Percentiles rank a stretch among this genome's conserved stretches.
Conservation (phyloP, 2,329 filamentous ascomycete genomes). For the Juglanconis sp. region DNA sequence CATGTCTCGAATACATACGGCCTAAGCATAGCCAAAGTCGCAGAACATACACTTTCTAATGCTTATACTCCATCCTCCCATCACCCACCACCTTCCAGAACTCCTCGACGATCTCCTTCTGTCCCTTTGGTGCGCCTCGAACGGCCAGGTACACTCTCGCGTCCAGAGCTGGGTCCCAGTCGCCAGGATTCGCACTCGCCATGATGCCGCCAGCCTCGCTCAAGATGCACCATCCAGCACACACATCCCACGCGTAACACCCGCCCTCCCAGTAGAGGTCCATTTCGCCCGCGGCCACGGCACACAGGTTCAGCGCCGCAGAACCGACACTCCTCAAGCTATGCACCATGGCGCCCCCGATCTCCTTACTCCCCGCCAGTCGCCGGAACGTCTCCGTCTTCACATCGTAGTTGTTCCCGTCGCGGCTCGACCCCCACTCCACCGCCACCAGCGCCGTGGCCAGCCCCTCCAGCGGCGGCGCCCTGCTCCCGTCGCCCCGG, state of each 20-base stretch:
- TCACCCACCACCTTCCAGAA: constrained; percentile 61
- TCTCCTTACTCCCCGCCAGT: constrained; percentile 54
- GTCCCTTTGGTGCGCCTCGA: constrained; percentile 55
- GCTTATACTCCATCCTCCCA: constrained; percentile 42
- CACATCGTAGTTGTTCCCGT: constrained; percentile 67
- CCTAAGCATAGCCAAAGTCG: too few species aligned
- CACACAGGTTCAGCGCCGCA: constrained; percentile 72
- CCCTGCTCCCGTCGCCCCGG: constrained; percentile 35
- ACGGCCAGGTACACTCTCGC: constrained; percentile 61
- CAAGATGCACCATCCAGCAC: constrained; percentile 75
- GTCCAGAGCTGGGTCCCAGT: constrained; percentile 63
- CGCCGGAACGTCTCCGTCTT: constrained; percentile 65
- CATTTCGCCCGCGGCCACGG: constrained; percentile 66
- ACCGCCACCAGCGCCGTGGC: constrained; percentile 62
- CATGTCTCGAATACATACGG: too few species aligned
- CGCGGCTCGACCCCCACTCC: constrained; percentile 69
- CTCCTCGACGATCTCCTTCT: constrained; percentile 61
- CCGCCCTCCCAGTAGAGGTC: constrained; percentile 82
- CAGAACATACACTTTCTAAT: constrained; percentile 19
- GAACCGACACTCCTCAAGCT: constrained; percentile 67
- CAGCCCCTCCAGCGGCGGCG: constrained; percentile 58
- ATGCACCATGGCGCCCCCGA: constrained; percentile 74
- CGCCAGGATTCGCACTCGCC: constrained; percentile 69
- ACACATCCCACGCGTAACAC: constrained; percentile 84
- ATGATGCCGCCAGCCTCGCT: constrained; percentile 71